These are phyloP conservation scores for Quercus glauca DNA, from an alignment of 306 rosid genomes.

Conservation along the genomic window DNA sequence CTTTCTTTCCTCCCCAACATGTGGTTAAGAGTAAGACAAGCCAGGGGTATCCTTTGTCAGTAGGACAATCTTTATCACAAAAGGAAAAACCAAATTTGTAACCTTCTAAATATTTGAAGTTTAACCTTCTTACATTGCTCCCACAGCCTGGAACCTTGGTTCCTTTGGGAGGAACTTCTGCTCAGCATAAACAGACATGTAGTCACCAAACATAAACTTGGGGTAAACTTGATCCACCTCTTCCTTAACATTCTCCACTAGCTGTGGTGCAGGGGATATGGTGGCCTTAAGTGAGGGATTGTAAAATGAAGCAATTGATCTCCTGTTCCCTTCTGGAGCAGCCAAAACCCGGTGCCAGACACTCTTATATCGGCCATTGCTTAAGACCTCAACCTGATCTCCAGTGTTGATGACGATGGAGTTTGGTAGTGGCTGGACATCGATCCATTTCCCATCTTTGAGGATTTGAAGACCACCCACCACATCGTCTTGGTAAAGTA, in stretches of 20 bases:
- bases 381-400: slow-evolving; percentile 96
- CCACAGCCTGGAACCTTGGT: slow-evolving; percentile 81
- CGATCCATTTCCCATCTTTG: slow-evolving; percentile 88
- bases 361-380: slow-evolving; percentile 91
- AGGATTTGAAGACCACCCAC: slow-evolving; percentile 95
- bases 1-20: slow-evolving; percentile 29
- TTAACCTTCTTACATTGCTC: slow-evolving; percentile 39
- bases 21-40: slow-evolving; percentile 32
- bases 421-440: slow-evolving; percentile 76
- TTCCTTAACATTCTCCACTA: slow-evolving; percentile 46
- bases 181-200: slow-evolving; percentile 80
- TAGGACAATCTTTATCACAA: slow-evolving; percentile 17
- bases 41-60: slow-evolving; percentile 35
- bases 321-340: slow-evolving; percentile 56
- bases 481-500: slow-evolving; percentile 85
- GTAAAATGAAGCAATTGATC: slow-evolving; percentile 90
- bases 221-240: slow-evolving; percentile 62
- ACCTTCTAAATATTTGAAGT: neutral
- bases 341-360: slow-evolving; percentile 88
- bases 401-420: slow-evolving; percentile 94
- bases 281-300: slow-evolving; percentile 87
- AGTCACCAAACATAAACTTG: slow-evolving; percentile 84
- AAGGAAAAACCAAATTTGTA: neutral
- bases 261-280: slow-evolving; percentile 73
- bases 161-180: slow-evolving; percentile 94